Base-by-base conservation (phyloP, 2,329 filamentous ascomycete genomes). In the Neonectria hederae region DNA sequence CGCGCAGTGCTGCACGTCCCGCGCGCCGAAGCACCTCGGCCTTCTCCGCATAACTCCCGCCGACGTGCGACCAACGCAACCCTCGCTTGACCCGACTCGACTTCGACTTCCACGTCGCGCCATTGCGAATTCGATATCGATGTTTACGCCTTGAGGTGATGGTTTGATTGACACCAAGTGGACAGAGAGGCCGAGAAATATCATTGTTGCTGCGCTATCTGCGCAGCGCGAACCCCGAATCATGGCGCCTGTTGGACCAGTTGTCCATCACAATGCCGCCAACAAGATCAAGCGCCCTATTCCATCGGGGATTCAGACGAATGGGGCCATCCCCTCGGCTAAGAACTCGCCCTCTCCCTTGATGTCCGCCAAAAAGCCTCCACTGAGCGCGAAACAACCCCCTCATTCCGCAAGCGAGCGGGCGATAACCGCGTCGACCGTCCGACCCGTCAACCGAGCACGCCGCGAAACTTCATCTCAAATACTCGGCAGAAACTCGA, bases 231-330 rank as follows among this genome's bases (percentile, higher is more conserved):
- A 75, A 59, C 67, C 65, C 67, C 54, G 65, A 75, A 76, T 74
- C 69, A 89, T 89, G 86, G 85, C 85, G 76, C 85, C 86, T 66
- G 82, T 85, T 74, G 84, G 85, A 74, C 82, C 84, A 64, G 80
- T 82, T 61, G 70, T 74, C 55, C 80, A 80, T 70, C 81, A 81
- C 63, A 78, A 79, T 74, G 80, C 77, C 71, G 74, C 79, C 69
- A 77, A 76, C 69, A 93, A 93, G 80, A 85, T 87, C 68, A 93
- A 93, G 80, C 89, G 90, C 38, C 89, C 89, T 65, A 82, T 86
- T 56, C 88, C 89, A 40, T 84, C 89, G 51, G 86, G 88, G 48
- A 87, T 91, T 62, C 89, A 91, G 76, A 86, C 88, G 65, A 92
- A 91, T 78, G 88, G 89, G 32, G 57, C 53, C 35, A 79, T 82